These are phyloP conservation scores for Sporothrix euskadiensis DNA, from an alignment of 2,329 filamentous ascomycete genomes.

Conservation along the genomic window DNA sequence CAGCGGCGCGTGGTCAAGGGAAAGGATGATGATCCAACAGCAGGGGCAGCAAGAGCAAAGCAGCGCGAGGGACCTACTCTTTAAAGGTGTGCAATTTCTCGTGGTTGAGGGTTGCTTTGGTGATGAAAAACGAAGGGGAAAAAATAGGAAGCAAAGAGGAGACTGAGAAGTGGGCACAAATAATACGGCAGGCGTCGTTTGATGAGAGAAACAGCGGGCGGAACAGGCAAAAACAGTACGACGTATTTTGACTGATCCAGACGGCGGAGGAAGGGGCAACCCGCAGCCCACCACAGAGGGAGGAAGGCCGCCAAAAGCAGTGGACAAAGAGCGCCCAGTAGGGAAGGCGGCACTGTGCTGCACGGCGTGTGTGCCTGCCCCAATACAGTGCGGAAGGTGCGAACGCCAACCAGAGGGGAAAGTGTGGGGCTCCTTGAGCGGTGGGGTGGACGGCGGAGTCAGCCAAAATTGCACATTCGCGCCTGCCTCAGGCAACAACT, in stretches of 20 bases:
- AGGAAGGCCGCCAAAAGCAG: background rate
- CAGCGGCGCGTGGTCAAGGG: conserved; percentile 5
- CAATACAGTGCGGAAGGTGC: background rate
- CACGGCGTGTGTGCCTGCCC: background rate
- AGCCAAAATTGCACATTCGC: background rate
- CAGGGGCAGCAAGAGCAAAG: background rate
- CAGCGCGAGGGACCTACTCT: conserved; percentile 12
- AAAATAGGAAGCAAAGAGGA: conserved; percentile 20
- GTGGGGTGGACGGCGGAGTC: conserved; percentile 27
- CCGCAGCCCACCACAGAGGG: conserved; percentile 9
- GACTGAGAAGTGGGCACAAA: conserved; percentile 25
- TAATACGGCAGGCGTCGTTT: conserved; percentile 21
- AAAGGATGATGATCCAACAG: background rate
- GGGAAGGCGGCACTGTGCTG: conserved; percentile 13
- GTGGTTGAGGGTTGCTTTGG: conserved; percentile 29
- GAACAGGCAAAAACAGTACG: conserved; percentile 22
- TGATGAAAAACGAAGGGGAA: conserved; percentile 27
- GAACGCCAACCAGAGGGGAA: background rate
- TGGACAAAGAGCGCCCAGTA: background rate
- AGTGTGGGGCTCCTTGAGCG: conserved; percentile 24
- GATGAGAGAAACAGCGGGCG: conserved; percentile 24
- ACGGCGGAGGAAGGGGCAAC: conserved; percentile 29
- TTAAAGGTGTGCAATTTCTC: conserved; percentile 22
- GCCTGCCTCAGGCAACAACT: conserved; percentile 21
- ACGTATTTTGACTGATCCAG: conserved; percentile 11